phyloP scores from a whole-genome alignment of 305 asterid genomes.

The Salvia sclarea region DNA sequence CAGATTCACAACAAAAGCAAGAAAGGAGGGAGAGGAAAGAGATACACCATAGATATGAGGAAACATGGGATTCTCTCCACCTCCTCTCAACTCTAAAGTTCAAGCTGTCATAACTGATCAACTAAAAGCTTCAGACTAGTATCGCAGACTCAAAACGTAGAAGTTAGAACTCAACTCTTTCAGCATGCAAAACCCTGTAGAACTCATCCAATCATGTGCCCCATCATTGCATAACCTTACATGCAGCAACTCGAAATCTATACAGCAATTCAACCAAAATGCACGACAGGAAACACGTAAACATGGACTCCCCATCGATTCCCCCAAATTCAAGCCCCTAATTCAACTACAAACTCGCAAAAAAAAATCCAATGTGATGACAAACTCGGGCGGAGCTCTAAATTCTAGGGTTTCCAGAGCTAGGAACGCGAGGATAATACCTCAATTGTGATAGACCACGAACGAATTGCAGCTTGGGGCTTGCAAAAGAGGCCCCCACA shows the following conservation, averaged over 20 bases:
- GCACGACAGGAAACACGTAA: conserved; percentile 35
- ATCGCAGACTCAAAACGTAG: conserved; percentile 15
- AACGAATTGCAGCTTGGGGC: conserved; percentile 43
- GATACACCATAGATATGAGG: not conserved
- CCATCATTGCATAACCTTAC: conserved; percentile 31
- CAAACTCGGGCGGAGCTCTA: conserved; percentile 40
- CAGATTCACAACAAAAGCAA: not conserved
- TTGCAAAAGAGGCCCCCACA: conserved; percentile 29
- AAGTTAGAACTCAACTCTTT: conserved; percentile 29
- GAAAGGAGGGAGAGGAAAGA: not conserved
- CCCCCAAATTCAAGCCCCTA: conserved; percentile 45
- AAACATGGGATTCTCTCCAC: conserved; percentile 1
- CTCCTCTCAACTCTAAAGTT: conserved; percentile 11
- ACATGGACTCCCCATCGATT: conserved; percentile 31
- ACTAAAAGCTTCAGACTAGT: conserved; percentile 24
- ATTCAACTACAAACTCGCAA: conserved; percentile 21
- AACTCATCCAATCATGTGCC: conserved; percentile 28
- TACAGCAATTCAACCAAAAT: conserved; percentile 44
- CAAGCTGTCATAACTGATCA: conserved; percentile 29
- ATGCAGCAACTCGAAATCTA: conserved; percentile 25
- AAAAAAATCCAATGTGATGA: conserved; percentile 48
- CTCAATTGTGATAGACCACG: conserved; percentile 46
- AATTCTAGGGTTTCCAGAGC: conserved; percentile 57
- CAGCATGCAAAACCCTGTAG: conserved; percentile 35
- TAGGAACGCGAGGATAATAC: conserved; percentile 39